Evolutionary conservation across 2,329 filamentous ascomycete species (phyloP).

Genomic region (Aspergillus sp.): DNA sequence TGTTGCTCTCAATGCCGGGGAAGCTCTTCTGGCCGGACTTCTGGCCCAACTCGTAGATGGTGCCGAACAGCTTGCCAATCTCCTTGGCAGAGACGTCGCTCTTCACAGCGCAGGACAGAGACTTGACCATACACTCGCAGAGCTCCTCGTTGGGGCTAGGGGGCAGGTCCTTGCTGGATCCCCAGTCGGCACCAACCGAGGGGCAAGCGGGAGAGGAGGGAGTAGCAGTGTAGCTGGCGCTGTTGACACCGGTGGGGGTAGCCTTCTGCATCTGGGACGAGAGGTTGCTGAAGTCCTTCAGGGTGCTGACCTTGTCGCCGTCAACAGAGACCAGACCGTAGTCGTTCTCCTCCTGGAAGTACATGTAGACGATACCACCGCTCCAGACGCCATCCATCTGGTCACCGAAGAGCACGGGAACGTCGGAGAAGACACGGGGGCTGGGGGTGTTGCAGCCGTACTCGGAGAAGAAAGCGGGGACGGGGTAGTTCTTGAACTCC

Average conservation of each 20-base stretch:
- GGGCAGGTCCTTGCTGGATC: constrained; percentile 65
- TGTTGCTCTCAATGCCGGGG: constrained; percentile 36
- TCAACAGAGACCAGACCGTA: constrained; percentile 66
- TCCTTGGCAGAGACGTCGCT: constrained; percentile 53
- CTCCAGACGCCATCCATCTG: constrained; percentile 87
- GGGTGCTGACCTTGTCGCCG: constrained; percentile 58
- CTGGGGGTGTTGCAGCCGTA: constrained; percentile 84
- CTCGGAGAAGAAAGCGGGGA: constrained; percentile 97
- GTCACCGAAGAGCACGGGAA: constrained; percentile 69
- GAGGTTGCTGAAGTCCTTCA: constrained; percentile 71
- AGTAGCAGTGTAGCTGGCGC: constrained; percentile 65
- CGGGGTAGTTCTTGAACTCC: constrained; percentile 84
- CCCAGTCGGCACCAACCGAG: constrained; percentile 60
- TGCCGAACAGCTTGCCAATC: constrained; percentile 64
- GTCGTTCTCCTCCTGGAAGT: constrained; percentile 85
- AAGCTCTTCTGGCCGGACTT: constrained; percentile 13
- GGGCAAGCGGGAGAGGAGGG: constrained; percentile 73
- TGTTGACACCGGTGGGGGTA: constrained; percentile 61
- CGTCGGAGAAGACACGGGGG: constrained; percentile 79
- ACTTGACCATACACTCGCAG: constrained; percentile 80
- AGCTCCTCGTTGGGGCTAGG: constrained; percentile 73
- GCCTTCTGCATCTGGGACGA: constrained; percentile 65
- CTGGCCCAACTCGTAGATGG: constrained; percentile 25
- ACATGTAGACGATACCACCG: constrained; percentile 98
- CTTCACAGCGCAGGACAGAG: constrained; percentile 65